Evolutionary conservation across 768 basidiomycete species (phyloP).

Genomic region (Boletales sp.): DNA sequence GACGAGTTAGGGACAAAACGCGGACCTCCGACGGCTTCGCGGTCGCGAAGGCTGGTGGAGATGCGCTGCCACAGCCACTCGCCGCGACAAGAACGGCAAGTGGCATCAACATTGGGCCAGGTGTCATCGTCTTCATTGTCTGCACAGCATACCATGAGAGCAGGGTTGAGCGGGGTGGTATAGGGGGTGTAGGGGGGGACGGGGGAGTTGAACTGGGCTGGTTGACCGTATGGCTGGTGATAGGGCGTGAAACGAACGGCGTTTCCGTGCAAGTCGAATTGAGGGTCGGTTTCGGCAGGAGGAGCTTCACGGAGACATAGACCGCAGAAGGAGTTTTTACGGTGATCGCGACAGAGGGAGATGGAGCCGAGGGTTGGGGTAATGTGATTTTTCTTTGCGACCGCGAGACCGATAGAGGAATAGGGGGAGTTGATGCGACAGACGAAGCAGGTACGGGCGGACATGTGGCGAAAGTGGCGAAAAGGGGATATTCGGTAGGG

Average conservation of each 20-base stretch:
- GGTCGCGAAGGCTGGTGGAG: constrained; percentile 43
- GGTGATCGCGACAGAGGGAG: constrained; percentile 61
- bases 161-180: constrained; percentile 20
- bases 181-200: constrained; percentile 26
- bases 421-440: constrained; percentile 67
- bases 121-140: constrained; percentile 74
- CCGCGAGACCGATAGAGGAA: constrained; percentile 46
- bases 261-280: constrained; percentile 32
- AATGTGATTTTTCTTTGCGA: constrained; percentile 43
- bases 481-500: constrained; percentile 46
- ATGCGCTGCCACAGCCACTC: constrained; percentile 66
- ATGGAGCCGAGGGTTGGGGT: constrained; percentile 45
- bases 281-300: constrained; percentile 37
- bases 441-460: constrained; percentile 52
- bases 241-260: constrained; percentile 29
- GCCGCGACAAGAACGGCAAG: constrained; percentile 61
- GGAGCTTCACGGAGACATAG: constrained; percentile 67
- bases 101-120: constrained; percentile 62
- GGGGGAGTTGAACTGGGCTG: constrained; percentile 16
- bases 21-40: constrained; percentile 54
- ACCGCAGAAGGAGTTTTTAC: constrained; percentile 60
- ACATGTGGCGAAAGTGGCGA: constrained; percentile 60
- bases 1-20: constrained; percentile 25
- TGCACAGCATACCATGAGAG: constrained; percentile 43
- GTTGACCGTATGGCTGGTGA: constrained; percentile 28